Conservation (phyloP, 1,139 yeast genomes). For the Candida sanyaensis region DNA sequence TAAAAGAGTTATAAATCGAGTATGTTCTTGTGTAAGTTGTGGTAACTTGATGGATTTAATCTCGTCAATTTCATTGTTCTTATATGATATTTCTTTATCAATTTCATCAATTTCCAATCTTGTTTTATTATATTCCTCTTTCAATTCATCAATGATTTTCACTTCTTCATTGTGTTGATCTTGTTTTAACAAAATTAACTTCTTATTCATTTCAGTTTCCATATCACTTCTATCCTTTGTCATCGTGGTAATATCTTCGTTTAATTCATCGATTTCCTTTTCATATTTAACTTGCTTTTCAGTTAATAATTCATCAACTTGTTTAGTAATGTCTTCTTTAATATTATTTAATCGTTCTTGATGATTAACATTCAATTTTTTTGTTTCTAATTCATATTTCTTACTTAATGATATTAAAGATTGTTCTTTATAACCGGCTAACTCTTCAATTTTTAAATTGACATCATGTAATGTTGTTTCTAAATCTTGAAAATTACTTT, state of each 20-base stretch:
- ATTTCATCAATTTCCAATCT: slow-evolving; percentile 11
- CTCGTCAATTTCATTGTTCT: slow-evolving; percentile 1
- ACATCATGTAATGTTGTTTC: slow-evolving; percentile 20
- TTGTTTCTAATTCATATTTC: slow-evolving; percentile 34
- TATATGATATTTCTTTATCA: background rate
- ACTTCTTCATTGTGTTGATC: slow-evolving; percentile 23
- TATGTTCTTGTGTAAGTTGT: slow-evolving; percentile 4
- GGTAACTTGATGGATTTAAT: slow-evolving; percentile 2
- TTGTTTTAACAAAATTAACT: slow-evolving; percentile 29
- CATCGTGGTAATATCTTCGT: slow-evolving; percentile 13
- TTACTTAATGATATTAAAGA: slow-evolving; percentile 31
- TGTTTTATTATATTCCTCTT: slow-evolving; percentile 14
- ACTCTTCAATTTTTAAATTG: slow-evolving; percentile 32
- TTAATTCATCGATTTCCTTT: slow-evolving; percentile 19
- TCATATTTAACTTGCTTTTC: slow-evolving; percentile 28
- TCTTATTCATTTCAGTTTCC: slow-evolving; percentile 23
- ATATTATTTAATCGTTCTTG: slow-evolving; percentile 35
- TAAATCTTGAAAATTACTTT: slow-evolving; percentile 29
- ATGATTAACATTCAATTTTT: slow-evolving; percentile 35
- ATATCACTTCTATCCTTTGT: slow-evolving; percentile 5
- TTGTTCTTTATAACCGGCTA: slow-evolving; percentile 26
- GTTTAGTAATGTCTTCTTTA: slow-evolving; percentile 33
- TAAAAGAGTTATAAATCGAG: slow-evolving; percentile 7
- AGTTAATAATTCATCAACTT: slow-evolving; percentile 37
- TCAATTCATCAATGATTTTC: slow-evolving; percentile 21